Conservation (phyloP, 2,329 filamentous ascomycete species). For the Trichothecium roseum region DNA sequence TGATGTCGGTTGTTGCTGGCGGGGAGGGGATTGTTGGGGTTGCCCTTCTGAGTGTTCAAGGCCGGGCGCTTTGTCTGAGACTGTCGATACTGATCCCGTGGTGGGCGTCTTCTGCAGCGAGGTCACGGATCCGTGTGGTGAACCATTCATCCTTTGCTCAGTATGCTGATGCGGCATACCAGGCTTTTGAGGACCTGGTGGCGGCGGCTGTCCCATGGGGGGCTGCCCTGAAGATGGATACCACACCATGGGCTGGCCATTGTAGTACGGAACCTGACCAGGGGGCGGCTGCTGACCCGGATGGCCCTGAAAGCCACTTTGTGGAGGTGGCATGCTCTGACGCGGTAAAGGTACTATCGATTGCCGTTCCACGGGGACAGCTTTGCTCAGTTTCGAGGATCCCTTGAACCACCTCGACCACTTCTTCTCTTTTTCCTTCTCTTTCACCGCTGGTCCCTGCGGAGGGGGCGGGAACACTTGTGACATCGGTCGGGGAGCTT, state of each 20-base stretch:
- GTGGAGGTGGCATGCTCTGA: not conserved
- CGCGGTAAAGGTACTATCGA: not conserved
- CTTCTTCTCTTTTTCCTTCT: constrained; percentile 14
- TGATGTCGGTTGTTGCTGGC: no score
- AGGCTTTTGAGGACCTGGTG: no score
- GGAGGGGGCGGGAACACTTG: not conserved
- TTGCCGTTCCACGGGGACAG: no score
- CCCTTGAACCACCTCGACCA: constrained; percentile 20
- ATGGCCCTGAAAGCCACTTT: not conserved
- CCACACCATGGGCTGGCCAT: constrained; percentile 2
- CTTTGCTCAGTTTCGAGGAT: constrained; percentile 1
- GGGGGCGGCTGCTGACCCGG: not conserved
- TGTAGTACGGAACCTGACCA: constrained; percentile 1
- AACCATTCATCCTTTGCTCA: no score
- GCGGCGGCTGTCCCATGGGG: not conserved
- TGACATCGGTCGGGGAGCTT: not conserved
- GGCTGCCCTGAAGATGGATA: not conserved
- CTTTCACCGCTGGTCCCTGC: not conserved
- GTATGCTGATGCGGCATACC: not conserved
- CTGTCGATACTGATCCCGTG: not conserved
- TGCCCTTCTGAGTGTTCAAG: no score
- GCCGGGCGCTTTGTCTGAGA: no score
- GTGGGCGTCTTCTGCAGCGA: not conserved
- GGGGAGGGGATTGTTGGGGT: no score
- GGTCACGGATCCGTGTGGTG: no score